phyloP scores from a whole-genome alignment of 2,329 filamentous ascomycete species.

The Fusarium musae region DNA sequence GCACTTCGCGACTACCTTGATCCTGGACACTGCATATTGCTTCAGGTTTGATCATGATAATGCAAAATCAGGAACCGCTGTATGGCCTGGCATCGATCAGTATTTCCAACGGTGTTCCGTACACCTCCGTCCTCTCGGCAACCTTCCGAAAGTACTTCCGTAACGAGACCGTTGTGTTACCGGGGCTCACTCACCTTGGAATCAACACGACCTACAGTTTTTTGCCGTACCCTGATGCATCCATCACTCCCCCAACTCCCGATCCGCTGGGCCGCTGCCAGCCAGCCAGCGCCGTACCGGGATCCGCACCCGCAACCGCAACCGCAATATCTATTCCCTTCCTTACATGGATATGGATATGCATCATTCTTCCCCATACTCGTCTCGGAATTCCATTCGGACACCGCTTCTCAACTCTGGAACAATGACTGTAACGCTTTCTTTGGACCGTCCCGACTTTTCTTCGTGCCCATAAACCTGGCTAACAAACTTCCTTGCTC shows the following conservation, averaged over 20 bases:
- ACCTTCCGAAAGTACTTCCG: conserved; percentile 40
- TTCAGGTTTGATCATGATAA: conserved; percentile 1
- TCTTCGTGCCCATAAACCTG: conserved; percentile 40
- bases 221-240: neutral
- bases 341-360: conserved; percentile 12
- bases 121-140: conserved; percentile 43
- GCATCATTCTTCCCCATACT: conserved; percentile 5
- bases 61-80: conserved; percentile 6
- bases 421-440: conserved; percentile 15
- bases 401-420: conserved; percentile 36
- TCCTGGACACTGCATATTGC: conserved; percentile 7
- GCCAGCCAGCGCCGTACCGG: conserved; percentile 24
- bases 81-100: conserved; percentile 15
- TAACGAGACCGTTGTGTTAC: conserved; percentile 18
- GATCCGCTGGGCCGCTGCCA: conserved; percentile 44
- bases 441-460: conserved; percentile 34
- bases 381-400: conserved; percentile 21
- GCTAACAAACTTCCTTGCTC: conserved; percentile 5
- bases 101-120: conserved; percentile 34
- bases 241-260: conserved; percentile 28
- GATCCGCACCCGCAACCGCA: conserved; percentile 28
- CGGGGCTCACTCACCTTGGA: conserved; percentile 20
- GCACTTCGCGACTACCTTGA: conserved; percentile 14
- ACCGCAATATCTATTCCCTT: conserved; percentile 9
- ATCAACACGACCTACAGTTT: neutral